These are phyloP conservation scores for Microbotryum violaceum DNA, from an alignment of 1,284 basidiomycete species.

Conservation along the genomic window DNA sequence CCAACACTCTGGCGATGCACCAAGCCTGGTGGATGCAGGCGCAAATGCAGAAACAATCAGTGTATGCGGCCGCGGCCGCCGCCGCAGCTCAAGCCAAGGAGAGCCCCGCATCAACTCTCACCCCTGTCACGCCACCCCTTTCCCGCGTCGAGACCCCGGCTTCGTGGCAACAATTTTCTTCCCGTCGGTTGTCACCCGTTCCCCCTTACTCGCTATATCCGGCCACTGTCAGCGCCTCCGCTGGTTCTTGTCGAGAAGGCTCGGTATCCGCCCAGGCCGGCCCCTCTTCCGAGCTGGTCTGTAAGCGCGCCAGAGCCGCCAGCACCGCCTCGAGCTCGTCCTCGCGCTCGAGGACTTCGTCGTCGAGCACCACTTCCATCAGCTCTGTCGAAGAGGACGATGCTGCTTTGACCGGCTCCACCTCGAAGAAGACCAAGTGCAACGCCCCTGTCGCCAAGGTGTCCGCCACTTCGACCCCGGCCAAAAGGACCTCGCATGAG, in stretches of 20 bases:
- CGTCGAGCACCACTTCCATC: neutral
- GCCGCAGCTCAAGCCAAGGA: neutral
- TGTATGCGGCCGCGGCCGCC: neutral
- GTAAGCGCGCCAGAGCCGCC: conserved; percentile 7
- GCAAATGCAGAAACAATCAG: conserved; percentile 3
- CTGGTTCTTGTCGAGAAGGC: neutral
- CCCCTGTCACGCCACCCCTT: conserved; percentile 2
- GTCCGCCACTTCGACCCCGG: neutral
- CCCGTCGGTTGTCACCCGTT: neutral
- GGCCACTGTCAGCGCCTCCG: conserved; percentile 1
- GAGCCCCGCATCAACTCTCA: conserved; percentile 8
- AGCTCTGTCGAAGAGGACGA: neutral
- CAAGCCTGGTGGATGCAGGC: conserved; percentile 8
- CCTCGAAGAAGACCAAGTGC: conserved; percentile 11
- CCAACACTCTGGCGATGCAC: conserved; percentile 15
- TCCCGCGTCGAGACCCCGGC: neutral
- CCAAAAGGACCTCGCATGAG: conserved; percentile 7
- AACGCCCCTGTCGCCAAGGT: neutral
- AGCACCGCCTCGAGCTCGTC: conserved; percentile 10
- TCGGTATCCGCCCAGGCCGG: too few relatives aligned
- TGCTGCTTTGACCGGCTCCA: neutral
- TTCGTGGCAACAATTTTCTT: neutral
- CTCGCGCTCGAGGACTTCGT: neutral
- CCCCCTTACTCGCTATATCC: neutral
- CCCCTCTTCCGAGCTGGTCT: neutral